Conservation (phyloP, 2,329 filamentous ascomycete genomes). For the Gremmenia infestans region DNA sequence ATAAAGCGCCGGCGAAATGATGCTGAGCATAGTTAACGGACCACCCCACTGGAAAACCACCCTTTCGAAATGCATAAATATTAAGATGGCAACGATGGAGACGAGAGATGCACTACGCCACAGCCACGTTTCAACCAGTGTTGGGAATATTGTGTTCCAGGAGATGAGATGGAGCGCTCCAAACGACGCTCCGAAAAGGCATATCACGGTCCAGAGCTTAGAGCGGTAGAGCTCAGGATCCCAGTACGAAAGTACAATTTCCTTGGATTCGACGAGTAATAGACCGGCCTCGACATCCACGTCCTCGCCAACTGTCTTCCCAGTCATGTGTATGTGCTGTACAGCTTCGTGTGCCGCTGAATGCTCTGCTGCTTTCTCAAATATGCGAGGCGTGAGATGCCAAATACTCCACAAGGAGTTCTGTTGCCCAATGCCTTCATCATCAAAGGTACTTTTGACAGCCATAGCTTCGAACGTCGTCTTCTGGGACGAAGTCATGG, state of each 20-base stretch:
- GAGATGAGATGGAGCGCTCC: conserved; percentile 31
- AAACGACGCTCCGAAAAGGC: conserved; percentile 26
- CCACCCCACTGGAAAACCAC: conserved; percentile 24
- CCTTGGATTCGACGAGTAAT: conserved; percentile 1
- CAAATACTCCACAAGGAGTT: conserved; percentile 26
- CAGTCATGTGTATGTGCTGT: no score
- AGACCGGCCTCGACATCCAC: background rate
- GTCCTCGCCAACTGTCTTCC: background rate
- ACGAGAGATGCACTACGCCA: conserved; percentile 28
- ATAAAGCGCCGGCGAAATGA: conserved; percentile 24
- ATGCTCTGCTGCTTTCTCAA: conserved; percentile 28
- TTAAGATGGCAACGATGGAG: no score
- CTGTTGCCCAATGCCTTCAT: conserved; percentile 23
- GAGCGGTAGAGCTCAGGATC: conserved; percentile 20
- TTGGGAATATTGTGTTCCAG: conserved; percentile 31
- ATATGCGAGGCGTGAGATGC: conserved; percentile 30
- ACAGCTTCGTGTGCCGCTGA: background rate
- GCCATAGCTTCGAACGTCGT: conserved; percentile 25
- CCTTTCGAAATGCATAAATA: conserved; percentile 25
- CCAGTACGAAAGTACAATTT: conserved; percentile 14
- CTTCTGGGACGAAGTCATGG: conserved; percentile 23
- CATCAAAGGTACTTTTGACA: conserved; percentile 28
- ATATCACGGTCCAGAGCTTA: conserved; percentile 22
- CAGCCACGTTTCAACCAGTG: conserved; percentile 27
- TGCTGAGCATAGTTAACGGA: conserved; percentile 21